Evolutionary conservation across 2,329 filamentous ascomycete genomes (phyloP).

Genomic region (Xylaria sp.): DNA sequence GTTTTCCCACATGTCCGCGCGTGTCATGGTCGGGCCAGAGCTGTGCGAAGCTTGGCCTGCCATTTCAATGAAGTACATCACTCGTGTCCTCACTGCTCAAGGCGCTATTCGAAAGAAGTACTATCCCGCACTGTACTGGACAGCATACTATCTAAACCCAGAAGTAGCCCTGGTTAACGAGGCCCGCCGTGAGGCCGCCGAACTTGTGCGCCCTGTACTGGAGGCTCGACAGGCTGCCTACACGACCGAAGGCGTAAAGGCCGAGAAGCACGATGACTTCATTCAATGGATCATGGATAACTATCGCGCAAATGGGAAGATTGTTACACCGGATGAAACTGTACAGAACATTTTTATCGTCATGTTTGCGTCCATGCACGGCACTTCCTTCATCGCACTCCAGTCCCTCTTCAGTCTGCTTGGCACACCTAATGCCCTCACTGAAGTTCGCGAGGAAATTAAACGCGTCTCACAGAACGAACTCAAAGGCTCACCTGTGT

Average conservation of each 20-base stretch:
- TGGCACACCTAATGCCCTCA: slow-evolving; percentile 29
- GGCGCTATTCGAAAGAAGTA: slow-evolving; percentile 36
- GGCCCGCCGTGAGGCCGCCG: slow-evolving; percentile 34
- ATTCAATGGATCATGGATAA: slow-evolving; percentile 41
- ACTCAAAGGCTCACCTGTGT: slow-evolving; percentile 29
- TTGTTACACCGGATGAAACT: slow-evolving; percentile 33
- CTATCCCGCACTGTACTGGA: slow-evolving; percentile 38
- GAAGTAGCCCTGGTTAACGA: slow-evolving; percentile 35
- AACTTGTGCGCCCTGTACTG: slow-evolving; percentile 38
- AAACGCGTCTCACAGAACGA: slow-evolving; percentile 30
- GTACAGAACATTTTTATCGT: slow-evolving; percentile 40
- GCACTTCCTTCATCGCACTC: slow-evolving; percentile 34
- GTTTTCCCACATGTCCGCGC: slow-evolving; percentile 38
- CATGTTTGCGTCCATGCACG: slow-evolving; percentile 41
- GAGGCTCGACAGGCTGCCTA: slow-evolving; percentile 36
- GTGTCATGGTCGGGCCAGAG: slow-evolving; percentile 41
- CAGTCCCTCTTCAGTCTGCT: slow-evolving; percentile 36
- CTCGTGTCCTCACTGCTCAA: slow-evolving; percentile 34
- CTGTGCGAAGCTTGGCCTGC: slow-evolving; percentile 37
- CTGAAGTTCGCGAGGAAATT: slow-evolving; percentile 38
- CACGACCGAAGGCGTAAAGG: slow-evolving; percentile 17
- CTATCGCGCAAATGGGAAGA: slow-evolving; percentile 37
- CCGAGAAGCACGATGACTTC: slow-evolving; percentile 37
- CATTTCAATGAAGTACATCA: slow-evolving; percentile 39
- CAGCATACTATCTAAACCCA: slow-evolving; percentile 39